phyloP scores from a whole-genome alignment of 352 stramenopile species.

The Pythium rishiriense region DNA sequence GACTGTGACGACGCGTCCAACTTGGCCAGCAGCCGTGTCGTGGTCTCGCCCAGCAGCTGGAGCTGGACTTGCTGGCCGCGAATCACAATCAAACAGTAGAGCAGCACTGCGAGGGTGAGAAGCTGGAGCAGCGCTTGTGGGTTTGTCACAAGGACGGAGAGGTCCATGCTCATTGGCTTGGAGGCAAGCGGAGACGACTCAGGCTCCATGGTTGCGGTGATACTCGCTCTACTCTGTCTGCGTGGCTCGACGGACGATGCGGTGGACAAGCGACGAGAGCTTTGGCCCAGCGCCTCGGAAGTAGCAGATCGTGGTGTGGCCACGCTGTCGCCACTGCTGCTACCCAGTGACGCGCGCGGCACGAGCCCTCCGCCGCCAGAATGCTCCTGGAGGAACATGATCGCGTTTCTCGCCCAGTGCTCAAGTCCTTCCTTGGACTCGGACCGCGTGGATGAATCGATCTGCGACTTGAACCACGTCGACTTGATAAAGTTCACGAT shows the following conservation, averaged over 20 bases:
- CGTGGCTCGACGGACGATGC: neutral
- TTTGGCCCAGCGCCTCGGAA: neutral
- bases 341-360: neutral
- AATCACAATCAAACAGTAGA: slow-evolving; percentile 27
- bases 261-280: neutral
- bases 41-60: slow-evolving; percentile 16
- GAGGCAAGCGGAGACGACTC: too few relatives aligned
- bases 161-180: neutral
- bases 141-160: neutral
- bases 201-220: neutral
- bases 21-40: slow-evolving; percentile 4
- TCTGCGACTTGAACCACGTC: slow-evolving; percentile 86
- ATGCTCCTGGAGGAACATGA: slow-evolving; percentile 42
- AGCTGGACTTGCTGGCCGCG: slow-evolving; percentile 17
- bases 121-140: slow-evolving; percentile 15
- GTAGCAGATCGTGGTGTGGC: neutral
- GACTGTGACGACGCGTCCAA: neutral
- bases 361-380: neutral
- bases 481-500: slow-evolving; percentile 80
- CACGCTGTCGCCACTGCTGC: too few relatives aligned
- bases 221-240: neutral
- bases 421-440: slow-evolving; percentile 74
- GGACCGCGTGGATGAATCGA: slow-evolving; percentile 71
- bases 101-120: slow-evolving; percentile 15
- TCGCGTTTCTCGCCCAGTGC: slow-evolving; percentile 53